phyloP scores from a whole-genome alignment of 768 basidiomycete species.

The Boletus fagicola region DNA sequence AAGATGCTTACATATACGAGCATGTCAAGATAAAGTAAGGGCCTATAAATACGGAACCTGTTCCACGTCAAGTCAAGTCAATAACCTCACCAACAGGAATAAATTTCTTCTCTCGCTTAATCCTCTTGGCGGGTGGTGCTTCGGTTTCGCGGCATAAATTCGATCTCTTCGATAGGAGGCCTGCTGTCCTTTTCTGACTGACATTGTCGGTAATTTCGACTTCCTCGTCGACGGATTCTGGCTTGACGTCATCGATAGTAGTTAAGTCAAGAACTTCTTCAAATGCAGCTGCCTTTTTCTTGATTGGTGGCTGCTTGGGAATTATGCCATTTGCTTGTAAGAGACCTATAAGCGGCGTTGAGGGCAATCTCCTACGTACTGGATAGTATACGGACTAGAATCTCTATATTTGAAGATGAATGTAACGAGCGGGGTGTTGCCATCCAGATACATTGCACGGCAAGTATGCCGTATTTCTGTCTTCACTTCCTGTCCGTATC shows the following conservation, averaged over 20 bases:
- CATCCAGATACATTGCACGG: slow-evolving; percentile 10
- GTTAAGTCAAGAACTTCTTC: slow-evolving; percentile 27
- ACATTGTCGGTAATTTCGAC: slow-evolving; percentile 9
- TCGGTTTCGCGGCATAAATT: background rate
- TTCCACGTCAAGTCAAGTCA: slow-evolving; percentile 28
- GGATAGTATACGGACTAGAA: slow-evolving; percentile 15
- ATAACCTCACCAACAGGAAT: slow-evolving; percentile 27
- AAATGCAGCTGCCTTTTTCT: background rate
- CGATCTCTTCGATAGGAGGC: slow-evolving; percentile 5
- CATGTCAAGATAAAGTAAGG: background rate
- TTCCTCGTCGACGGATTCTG: slow-evolving; percentile 4
- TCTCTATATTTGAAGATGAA: slow-evolving; percentile 35
- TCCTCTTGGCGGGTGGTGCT: slow-evolving; percentile 23
- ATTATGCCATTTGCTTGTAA: slow-evolving; percentile 30
- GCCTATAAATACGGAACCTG: background rate
- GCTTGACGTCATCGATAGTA: slow-evolving; percentile 5
- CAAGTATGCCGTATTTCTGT: background rate
- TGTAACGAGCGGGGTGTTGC: slow-evolving; percentile 17
- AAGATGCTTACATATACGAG: background rate
- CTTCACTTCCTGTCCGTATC: slow-evolving; percentile 25
- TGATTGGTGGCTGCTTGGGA: slow-evolving; percentile 11
- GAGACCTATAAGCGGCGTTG: slow-evolving; percentile 18
- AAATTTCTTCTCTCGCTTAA: slow-evolving; percentile 24
- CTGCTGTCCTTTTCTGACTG: background rate
- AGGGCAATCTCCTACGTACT: background rate